Percentiles rank a stretch among this genome's conserved stretches.
Evolutionary conservation across 2,329 filamentous ascomycete species (phyloP).

Genomic region (Pseudogymnoascus sp.): DNA sequence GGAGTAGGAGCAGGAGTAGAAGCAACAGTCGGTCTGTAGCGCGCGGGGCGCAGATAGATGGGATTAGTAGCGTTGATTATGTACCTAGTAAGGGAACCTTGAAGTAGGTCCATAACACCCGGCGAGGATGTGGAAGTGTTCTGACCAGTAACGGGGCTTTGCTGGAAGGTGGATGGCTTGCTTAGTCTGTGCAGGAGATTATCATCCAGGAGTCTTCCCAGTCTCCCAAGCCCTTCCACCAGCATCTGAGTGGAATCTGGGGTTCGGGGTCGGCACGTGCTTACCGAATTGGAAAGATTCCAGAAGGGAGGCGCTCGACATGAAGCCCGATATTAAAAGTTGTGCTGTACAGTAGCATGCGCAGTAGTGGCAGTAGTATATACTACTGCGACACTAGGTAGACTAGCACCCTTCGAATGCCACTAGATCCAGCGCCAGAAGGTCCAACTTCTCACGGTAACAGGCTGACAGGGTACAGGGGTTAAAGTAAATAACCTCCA

Average conservation of each 20-base stretch:
- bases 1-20: neutral
- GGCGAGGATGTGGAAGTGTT: neutral
- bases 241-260: neutral
- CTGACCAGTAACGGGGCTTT: conserved; percentile 1
- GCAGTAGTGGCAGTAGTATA: conserved; percentile 4
- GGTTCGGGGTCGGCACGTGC: conserved; percentile 1
- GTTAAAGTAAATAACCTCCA: neutral
- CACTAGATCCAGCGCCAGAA: conserved; percentile 1
- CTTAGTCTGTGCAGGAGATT: neutral
- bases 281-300: conserved; percentile 7
- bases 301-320: conserved; percentile 3
- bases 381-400: neutral
- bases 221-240: neutral
- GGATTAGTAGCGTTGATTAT: conserved; percentile 2
- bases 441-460: neutral
- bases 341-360: conserved; percentile 1
- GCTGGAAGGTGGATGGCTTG: neutral
- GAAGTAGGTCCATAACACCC: conserved; percentile 4
- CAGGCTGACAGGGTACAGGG: conserved; percentile 3
- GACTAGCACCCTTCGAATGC: neutral
- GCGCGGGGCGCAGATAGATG: neutral
- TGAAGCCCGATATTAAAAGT: conserved; percentile 3
- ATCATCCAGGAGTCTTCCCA: neutral
- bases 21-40: conserved; percentile 1
- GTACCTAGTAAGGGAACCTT: conserved; percentile 5